These are phyloP conservation scores for Citrullus colocynthis DNA, from an alignment of 306 rosid genomes.

Conservation along the genomic window DNA sequence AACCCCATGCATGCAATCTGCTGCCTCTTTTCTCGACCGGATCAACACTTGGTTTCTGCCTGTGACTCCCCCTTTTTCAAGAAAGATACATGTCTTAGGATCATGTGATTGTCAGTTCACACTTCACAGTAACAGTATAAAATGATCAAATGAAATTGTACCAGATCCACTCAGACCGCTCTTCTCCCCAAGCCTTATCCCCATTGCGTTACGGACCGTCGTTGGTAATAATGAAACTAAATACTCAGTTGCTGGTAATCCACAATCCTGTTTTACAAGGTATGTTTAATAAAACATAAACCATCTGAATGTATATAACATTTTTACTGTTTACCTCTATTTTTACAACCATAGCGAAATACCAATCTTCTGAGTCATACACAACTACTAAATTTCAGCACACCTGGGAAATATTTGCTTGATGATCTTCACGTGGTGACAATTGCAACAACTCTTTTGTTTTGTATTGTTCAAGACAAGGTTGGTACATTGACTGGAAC, in stretches of 20 bases:
- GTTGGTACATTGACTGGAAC: constrained; percentile 63
- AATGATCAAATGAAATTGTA: constrained; percentile 11
- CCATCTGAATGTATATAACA: not conserved
- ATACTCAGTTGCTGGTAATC: constrained; percentile 31
- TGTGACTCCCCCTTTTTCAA: constrained; percentile 29
- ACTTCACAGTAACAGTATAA: not conserved
- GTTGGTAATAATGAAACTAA: constrained; percentile 65
- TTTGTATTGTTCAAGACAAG: constrained; percentile 62
- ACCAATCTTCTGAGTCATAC: not conserved
- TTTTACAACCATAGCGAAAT: not conserved
- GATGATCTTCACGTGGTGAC: constrained; percentile 25
- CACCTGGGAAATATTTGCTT: constrained; percentile 59
- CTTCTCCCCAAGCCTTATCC: constrained; percentile 36
- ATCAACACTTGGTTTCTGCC: constrained; percentile 18
- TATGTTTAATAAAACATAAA: not conserved
- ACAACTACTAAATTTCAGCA: not conserved
- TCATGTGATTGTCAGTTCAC: not conserved
- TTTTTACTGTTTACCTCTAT: not conserved
- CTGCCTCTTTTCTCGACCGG: constrained; percentile 56
- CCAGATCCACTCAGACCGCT: constrained; percentile 33
- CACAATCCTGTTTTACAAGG: constrained; percentile 43
- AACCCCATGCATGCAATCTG: constrained; percentile 53
- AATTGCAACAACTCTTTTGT: constrained; percentile 48
- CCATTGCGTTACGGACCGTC: constrained; percentile 43
- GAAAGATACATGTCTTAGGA: too few relatives aligned